phyloP scores from a whole-genome alignment of 768 basidiomycete genomes.

The Auricularia auricula-judae region DNA sequence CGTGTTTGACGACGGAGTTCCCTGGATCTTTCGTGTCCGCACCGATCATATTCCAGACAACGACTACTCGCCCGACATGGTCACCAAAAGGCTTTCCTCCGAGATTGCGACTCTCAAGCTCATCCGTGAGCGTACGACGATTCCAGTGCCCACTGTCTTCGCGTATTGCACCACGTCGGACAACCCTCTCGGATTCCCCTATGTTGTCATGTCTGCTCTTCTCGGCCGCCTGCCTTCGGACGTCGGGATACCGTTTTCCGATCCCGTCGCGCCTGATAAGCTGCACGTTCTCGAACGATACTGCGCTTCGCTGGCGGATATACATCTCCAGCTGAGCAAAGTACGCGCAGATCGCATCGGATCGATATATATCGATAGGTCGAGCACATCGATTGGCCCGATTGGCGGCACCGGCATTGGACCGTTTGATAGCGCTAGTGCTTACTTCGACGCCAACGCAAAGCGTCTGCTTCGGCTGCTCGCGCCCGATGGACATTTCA shows the following conservation, averaged over 20 bases:
- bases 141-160: conserved; percentile 16
- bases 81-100: not conserved
- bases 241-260: not conserved
- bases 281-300: not conserved
- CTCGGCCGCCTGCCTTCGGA: not conserved
- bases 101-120: conserved; percentile 18
- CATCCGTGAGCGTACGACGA: conserved; percentile 10
- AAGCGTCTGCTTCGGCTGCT: not conserved
- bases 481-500: not conserved
- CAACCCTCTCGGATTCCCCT: not conserved
- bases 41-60: not conserved
- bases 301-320: not conserved
- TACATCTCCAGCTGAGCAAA: conserved; percentile 3
- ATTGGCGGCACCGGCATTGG: not conserved
- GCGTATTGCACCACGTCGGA: conserved; percentile 8
- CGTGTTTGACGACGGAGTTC: not conserved
- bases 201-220: not conserved
- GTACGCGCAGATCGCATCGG: not conserved
- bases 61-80: not conserved
- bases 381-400: not conserved
- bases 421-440: not conserved
- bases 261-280: not conserved
- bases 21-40: not conserved
- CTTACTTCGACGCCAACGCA: not conserved
- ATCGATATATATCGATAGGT: not conserved